Conservation (phyloP, 1,284 basidiomycete species). For the Ganoderma sinense region DNA sequence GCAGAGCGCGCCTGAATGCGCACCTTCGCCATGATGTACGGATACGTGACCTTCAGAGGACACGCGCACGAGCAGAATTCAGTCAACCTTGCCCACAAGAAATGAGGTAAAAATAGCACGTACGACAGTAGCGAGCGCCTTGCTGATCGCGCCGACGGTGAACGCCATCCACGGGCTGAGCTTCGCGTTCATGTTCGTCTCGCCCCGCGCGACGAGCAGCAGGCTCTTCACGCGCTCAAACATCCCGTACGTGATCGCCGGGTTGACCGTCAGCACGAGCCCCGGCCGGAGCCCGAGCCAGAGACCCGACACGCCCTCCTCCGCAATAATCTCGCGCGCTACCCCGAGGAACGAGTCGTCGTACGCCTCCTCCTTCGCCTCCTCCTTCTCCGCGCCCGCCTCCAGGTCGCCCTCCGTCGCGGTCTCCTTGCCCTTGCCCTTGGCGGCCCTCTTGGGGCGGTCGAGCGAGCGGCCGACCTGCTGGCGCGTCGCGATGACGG, state of each 20-base stretch:
- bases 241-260: conserved; percentile 97
- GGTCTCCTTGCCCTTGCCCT: conserved; percentile 22
- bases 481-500: conserved; percentile 97
- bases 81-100: conserved; percentile 2
- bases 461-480: conserved; percentile 72
- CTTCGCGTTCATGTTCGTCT: conserved; percentile 50
- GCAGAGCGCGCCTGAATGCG: conserved; percentile 88
- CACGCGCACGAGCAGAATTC: background rate
- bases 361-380: conserved; percentile 41
- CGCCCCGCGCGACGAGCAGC: conserved; percentile 61
- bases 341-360: conserved; percentile 83
- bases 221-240: conserved; percentile 92
- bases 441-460: conserved; percentile 25
- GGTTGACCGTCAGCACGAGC: conserved; percentile 94
- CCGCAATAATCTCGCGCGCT: conserved; percentile 88
- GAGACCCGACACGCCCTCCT: conserved; percentile 91
- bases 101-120: conserved; percentile 43
- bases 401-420: conserved; percentile 24
- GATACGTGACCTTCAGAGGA: conserved; percentile 84
- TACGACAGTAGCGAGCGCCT: conserved; percentile 95
- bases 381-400: conserved; percentile 31
- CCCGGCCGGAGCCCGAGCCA: conserved; percentile 96
- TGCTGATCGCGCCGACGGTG: conserved; percentile 91
- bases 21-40: conserved; percentile 97
- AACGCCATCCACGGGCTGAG: conserved; percentile 87